Evolutionary conservation across 2,329 filamentous ascomycete species (phyloP).

Genomic region (Hyphodiscus sp.): DNA sequence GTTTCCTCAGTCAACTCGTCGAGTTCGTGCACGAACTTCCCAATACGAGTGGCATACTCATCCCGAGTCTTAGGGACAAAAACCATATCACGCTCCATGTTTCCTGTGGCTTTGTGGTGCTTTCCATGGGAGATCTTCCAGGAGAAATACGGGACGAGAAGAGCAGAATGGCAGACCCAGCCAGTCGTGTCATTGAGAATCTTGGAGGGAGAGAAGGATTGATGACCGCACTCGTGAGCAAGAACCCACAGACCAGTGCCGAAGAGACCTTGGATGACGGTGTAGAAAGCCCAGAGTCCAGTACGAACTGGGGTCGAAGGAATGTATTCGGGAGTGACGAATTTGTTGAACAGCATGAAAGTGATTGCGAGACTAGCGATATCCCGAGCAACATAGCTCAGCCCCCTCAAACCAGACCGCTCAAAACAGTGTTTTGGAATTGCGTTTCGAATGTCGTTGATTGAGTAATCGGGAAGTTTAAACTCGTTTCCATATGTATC

Average conservation of each 20-base stretch:
- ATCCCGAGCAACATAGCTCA: constrained; percentile 82
- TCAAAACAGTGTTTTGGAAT: constrained; percentile 97
- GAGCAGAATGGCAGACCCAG: constrained; percentile 81
- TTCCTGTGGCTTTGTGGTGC: constrained; percentile 98
- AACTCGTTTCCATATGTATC: constrained; percentile 97
- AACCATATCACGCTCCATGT: constrained; percentile 98
- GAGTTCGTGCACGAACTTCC: constrained; percentile 72
- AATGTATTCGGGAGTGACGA: constrained; percentile 76
- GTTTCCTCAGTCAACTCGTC: constrained; percentile 91
- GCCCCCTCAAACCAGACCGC: constrained; percentile 68
- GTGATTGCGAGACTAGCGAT: constrained; percentile 63
- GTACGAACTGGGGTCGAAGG: constrained; percentile 62
- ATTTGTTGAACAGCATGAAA: constrained; percentile 86
- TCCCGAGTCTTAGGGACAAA: constrained; percentile 92
- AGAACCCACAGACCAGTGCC: constrained; percentile 94
- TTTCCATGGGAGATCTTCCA: constrained; percentile 99
- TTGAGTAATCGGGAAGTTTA: constrained; percentile 87
- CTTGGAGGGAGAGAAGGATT: constrained; percentile 92
- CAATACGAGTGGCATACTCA: constrained; percentile 68
- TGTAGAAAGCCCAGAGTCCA: constrained; percentile 55
- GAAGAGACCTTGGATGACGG: constrained; percentile 84
- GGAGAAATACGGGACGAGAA: constrained; percentile 95
- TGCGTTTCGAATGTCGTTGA: constrained; percentile 94
- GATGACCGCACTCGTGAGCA: constrained; percentile 96
- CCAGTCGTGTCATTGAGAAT: constrained; percentile 85